Evolutionary conservation across 2,329 filamentous ascomycete species (phyloP).

Genomic region (Fusarium begoniae): DNA sequence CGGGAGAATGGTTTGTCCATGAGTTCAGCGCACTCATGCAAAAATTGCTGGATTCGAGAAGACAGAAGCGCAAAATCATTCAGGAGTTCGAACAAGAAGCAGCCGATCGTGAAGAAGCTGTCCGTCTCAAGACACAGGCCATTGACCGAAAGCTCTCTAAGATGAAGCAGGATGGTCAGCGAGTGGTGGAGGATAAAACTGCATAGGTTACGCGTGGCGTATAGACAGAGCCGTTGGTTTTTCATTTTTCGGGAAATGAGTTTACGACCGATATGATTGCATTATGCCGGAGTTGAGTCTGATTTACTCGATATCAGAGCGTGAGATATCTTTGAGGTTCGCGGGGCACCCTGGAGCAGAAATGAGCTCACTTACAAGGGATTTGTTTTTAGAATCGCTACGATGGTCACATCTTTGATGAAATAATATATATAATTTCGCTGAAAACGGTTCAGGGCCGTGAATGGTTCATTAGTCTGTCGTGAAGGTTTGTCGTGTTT

Average conservation of each 20-base stretch:
- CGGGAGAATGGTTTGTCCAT: constrained; percentile 68
- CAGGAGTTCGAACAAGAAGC: constrained; percentile 64
- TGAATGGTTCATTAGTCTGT: constrained; percentile 34
- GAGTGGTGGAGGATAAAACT: constrained; percentile 59
- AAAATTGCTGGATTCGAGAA: constrained; percentile 58
- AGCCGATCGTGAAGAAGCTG: constrained; percentile 62
- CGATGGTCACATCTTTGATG: constrained; percentile 23
- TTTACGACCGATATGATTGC: constrained; percentile 41
- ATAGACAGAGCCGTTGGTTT: neutral
- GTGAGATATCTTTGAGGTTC: constrained; percentile 24
- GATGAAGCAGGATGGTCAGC: constrained; percentile 65
- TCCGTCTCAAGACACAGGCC: constrained; percentile 61
- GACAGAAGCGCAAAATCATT: constrained; percentile 60
- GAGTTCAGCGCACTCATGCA: constrained; percentile 62
- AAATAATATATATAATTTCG: constrained; percentile 1
- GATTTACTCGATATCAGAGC: constrained; percentile 31
- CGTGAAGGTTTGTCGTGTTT: constrained; percentile 6
- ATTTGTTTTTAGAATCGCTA: constrained; percentile 16
- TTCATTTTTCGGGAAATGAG: constrained; percentile 14
- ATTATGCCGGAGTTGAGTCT: constrained; percentile 39
- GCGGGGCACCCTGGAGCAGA: constrained; percentile 14
- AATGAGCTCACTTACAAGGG: constrained; percentile 23
- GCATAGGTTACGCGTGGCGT: constrained; percentile 14
- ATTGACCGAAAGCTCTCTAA: constrained; percentile 64
- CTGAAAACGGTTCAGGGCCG: constrained; percentile 29